These are phyloP conservation scores for Priceomyces carsonii DNA, from an alignment of 805 yeast species.

Conservation along the genomic window DNA sequence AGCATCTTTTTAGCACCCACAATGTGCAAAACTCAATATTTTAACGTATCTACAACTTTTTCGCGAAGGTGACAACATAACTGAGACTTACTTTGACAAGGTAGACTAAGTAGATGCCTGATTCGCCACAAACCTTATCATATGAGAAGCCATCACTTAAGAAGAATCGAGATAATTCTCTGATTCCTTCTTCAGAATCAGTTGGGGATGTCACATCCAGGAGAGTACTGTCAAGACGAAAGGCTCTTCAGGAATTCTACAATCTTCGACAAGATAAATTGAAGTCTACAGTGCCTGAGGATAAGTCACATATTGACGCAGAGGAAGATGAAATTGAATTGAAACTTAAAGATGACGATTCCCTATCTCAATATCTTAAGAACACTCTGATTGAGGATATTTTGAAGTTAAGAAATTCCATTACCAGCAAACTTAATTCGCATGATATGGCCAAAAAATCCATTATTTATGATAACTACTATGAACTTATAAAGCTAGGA, in stretches of 20 bases:
- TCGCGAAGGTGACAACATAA: too few species aligned
- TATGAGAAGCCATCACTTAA: slow-evolving; percentile 25
- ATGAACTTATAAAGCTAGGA: slow-evolving; percentile 68
- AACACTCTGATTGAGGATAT: slow-evolving; percentile 28
- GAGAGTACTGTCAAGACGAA: slow-evolving; percentile 40
- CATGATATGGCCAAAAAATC: slow-evolving; percentile 65
- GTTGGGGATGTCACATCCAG: slow-evolving; percentile 13
- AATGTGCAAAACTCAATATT: too few species aligned
- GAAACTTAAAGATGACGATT: slow-evolving; percentile 18
- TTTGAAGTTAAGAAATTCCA: slow-evolving; percentile 29
- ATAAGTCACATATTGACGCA: background rate
- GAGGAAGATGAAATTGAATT: slow-evolving; percentile 7
- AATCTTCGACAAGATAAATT: slow-evolving; percentile 25
- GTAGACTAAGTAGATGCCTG: slow-evolving; percentile 7
- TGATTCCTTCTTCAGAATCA: too few species aligned
- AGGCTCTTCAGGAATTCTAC: slow-evolving; percentile 44
- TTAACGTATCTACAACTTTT: too few species aligned
- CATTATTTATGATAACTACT: slow-evolving; percentile 73
- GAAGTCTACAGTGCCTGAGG: background rate
- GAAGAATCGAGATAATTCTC: background rate
- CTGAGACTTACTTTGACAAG: too few species aligned
- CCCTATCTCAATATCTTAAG: slow-evolving; percentile 20
- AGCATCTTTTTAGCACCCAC: too few species aligned
- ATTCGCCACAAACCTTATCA: slow-evolving; percentile 21
- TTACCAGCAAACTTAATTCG: slow-evolving; percentile 48